A percentile compares a stretch with the other conserved stretches of the same genome.
phyloP scores from a whole-genome alignment of 2,329 filamentous ascomycete genomes.

The Fusarium equiseti region DNA sequence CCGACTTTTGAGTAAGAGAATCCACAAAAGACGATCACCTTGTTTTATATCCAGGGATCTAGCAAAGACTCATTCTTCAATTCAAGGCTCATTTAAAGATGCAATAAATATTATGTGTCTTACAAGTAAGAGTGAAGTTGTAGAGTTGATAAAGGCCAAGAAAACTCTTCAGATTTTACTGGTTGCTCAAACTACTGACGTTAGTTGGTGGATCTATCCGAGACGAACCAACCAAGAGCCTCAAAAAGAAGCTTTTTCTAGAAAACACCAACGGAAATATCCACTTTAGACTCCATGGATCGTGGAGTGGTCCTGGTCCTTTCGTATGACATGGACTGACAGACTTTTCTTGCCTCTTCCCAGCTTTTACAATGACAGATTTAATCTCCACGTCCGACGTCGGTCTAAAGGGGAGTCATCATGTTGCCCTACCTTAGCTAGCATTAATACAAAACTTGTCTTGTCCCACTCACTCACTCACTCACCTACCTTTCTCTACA shows the following conservation, averaged over 20 bases:
- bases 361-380: conserved; percentile 3
- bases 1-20: conserved; percentile 44
- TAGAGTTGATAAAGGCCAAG: not conserved
- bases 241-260: conserved; percentile 25
- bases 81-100: not conserved
- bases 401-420: conserved; percentile 33
- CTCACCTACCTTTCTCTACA: not conserved
- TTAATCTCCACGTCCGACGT: conserved; percentile 28
- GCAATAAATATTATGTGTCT: not conserved
- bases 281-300: conserved; percentile 35
- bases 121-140: accelerated
- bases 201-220: conserved; percentile 7
- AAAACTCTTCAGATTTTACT: not conserved
- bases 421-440: not conserved
- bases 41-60: conserved; percentile 2
- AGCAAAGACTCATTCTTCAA: not conserved
- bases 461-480: conserved; percentile 11
- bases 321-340: conserved; percentile 40
- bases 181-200: not conserved
- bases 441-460: conserved; percentile 29
- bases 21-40: conserved; percentile 37
- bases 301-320: conserved; percentile 25
- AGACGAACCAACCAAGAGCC: conserved; percentile 13
- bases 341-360: conserved; percentile 40
- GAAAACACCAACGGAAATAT: conserved; percentile 28